Percentiles rank a stretch among this genome's conserved stretches.
Conservation (phyloP, 192 early-diverging fungal species). For the Coemansia sp. region DNA sequence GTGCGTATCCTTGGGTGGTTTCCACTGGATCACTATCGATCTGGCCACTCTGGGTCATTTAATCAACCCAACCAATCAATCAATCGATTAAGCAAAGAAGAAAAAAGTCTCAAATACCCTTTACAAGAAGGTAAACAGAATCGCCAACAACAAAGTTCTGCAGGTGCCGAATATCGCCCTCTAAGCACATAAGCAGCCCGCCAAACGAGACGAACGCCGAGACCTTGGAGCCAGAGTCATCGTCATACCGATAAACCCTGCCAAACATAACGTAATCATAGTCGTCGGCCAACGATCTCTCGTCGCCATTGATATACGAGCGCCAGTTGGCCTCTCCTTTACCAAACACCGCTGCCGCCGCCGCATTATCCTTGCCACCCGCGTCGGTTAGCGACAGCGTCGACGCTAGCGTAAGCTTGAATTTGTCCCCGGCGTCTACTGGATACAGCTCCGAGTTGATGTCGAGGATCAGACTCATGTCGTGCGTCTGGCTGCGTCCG, state of each 20-base stretch:
- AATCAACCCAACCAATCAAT: background rate
- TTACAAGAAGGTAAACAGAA: constrained; percentile 88
- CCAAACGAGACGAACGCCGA: constrained; percentile 91
- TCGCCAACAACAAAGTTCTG: constrained; percentile 85
- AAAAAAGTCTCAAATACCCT: constrained; percentile 18
- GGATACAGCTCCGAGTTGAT: constrained; percentile 96
- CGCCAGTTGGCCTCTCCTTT: constrained; percentile 58
- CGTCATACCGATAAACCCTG: constrained; percentile 94
- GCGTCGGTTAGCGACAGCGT: constrained; percentile 65
- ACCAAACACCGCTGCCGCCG: constrained; percentile 37
- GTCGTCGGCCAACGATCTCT: constrained; percentile 84
- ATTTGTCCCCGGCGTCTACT: constrained; percentile 79
- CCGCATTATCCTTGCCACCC: constrained; percentile 17
- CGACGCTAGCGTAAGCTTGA: constrained; percentile 78
- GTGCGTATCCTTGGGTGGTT: background rate
- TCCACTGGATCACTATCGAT: background rate
- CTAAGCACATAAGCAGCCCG: constrained; percentile 87
- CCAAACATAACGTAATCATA: constrained; percentile 99
- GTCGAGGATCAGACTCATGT: constrained; percentile 90
- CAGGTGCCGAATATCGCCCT: constrained; percentile 82
- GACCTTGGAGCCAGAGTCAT: constrained; percentile 66
- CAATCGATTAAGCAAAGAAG: background rate
- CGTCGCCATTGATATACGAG: constrained; percentile 56
- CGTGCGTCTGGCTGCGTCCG: constrained; percentile 79
- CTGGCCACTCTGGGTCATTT: no score